Evolutionary conservation across 75 land plant species (phyloP).

Genomic region (Pinus taeda): DNA sequence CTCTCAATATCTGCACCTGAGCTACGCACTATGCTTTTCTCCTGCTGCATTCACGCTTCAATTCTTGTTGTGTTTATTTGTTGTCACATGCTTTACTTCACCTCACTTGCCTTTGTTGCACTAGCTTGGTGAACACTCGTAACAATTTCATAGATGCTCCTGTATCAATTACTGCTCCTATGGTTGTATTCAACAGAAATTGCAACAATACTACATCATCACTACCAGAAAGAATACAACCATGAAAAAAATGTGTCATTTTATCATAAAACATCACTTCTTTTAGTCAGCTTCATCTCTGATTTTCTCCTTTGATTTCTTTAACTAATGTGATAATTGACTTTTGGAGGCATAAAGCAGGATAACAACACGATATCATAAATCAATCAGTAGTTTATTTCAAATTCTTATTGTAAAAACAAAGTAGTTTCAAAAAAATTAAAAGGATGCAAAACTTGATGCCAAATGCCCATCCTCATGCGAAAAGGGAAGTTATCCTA

Average conservation of each 20-base stretch:
- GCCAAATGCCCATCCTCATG: background rate
- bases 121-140: no score
- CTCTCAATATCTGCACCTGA: no score
- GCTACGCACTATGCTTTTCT: no score
- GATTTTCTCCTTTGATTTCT: background rate
- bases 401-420: no score
- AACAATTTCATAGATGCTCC: no score
- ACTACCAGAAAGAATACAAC: background rate
- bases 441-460: background rate
- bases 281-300: background rate
- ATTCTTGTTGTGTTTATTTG: no score
- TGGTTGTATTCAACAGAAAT: background rate
- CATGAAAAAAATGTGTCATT: background rate
- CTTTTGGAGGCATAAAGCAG: background rate
- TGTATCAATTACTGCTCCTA: no score
- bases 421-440: background rate
- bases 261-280: no score
- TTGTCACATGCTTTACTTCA: no score
- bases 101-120: no score
- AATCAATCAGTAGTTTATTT: background rate
- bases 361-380: background rate
- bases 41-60: no score
- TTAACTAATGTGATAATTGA: background rate
- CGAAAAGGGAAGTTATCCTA: background rate
- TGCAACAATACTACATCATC: background rate